Base-by-base conservation (phyloP, 2,329 filamentous ascomycete species). In the Ascochyta lentis region DNA sequence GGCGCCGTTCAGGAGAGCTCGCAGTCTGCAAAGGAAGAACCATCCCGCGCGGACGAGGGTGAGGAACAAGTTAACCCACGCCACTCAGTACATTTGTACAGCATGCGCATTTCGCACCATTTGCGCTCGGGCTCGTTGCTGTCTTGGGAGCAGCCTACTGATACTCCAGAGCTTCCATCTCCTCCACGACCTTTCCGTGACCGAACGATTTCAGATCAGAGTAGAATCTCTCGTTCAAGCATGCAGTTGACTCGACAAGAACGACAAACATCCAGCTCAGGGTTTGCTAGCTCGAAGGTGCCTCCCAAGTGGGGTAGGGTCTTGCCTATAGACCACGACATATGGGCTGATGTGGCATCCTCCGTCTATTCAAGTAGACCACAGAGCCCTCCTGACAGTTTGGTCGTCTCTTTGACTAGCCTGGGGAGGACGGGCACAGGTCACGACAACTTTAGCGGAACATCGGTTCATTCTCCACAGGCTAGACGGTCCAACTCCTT, bases 61-160 rank as follows among this genome's bases (percentile, higher is more conserved):
- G 50, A 56, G 1, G 49, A 66, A 12, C 54, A 68, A 9, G 64
- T 60, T n/a, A 51, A 64, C 7, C 54, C 62, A 15, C 67, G 67
- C 16, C 62, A 54, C 13, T 75, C 71, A n/a, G 65, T 79, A 2
- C 78, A 79, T 55, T 68, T 80, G 1, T 65, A 77, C 45, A 75
- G 70, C 29, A 79, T 80, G 78, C 71, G 75, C 12, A 80, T 80
- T 26, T 78, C 76, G 2, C 74, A 78, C 46, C 78, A 79, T 61
- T 64, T 80, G 13, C 77, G 78, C 6, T 79, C 76, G 6, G 72
- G 72, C 15, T 80, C 78, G 7, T 57, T 76, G 3, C 64, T 74
- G 12, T 71, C 76, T 3, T 78, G 76, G 68, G 67, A 73, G 19
- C 64, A 67, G 46, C 59, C 70, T 35, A 60, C 61, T 16, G 63